Evolutionary conservation across 1,139 yeast species (phyloP).

Genomic region (Suhomyces bolitotheri): DNA sequence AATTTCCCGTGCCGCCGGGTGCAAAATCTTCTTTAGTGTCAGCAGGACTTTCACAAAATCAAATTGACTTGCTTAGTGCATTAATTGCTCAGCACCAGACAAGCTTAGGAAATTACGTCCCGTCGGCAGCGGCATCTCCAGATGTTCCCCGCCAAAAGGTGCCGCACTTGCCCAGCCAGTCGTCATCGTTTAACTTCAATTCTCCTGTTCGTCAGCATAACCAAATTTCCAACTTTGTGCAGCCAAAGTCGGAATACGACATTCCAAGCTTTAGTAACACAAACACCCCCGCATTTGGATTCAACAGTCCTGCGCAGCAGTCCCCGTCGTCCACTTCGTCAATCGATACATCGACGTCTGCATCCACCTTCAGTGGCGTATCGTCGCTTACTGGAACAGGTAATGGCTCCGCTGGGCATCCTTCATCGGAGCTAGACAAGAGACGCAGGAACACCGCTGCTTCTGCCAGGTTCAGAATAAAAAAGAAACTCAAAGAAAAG

Average conservation of each 20-base stretch:
- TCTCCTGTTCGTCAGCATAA: constrained; percentile 30
- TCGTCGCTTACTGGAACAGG: constrained; percentile 15
- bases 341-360: constrained; percentile 9
- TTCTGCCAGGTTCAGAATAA: constrained; percentile 60
- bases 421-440: constrained; percentile 51
- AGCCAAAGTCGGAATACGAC: constrained; percentile 7
- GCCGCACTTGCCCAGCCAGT: constrained; percentile 17
- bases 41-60: constrained; percentile 66
- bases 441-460: constrained; percentile 64
- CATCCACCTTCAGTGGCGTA: constrained; percentile 6
- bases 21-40: constrained; percentile 61
- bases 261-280: constrained; percentile 2
- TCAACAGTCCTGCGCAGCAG: constrained; percentile 12
- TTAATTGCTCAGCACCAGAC: constrained; percentile 69
- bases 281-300: constrained; percentile 6
- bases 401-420: constrained; percentile 6
- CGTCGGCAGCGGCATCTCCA: constrained; percentile 8
- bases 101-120: constrained; percentile 26
- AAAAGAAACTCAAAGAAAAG: constrained; percentile 59
- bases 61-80: constrained; percentile 71
- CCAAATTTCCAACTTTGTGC: constrained; percentile 11
- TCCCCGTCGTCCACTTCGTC: constrained; percentile 14
- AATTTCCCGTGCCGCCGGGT: constrained; percentile 70
- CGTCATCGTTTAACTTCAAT: constrained; percentile 12
- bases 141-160: constrained; percentile 10